Base-by-base conservation (phyloP, 768 basidiomycete species). In the Lentinula detonsa region DNA sequence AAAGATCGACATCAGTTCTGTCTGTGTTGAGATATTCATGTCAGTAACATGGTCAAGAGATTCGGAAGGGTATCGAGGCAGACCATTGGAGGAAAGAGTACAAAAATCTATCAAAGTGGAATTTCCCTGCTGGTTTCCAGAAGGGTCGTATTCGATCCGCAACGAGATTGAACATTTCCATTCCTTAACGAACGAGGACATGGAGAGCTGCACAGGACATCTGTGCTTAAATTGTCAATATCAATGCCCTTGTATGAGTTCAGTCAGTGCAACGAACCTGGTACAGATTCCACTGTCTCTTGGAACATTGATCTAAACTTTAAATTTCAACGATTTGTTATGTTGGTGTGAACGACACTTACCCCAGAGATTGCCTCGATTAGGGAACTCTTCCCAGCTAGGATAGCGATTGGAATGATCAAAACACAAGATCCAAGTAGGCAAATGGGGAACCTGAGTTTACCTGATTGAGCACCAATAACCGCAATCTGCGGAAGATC, bases 231-330 rank as follows among this genome's bases (percentile, higher is more conserved):
- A 8, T 39, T 39, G 28, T 28, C 34, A 16, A 56, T 55, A n/a
- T 23, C 28, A n/a, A n/a, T 8, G 9, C n/a, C 11, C 11, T 37
- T 33, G 1, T 18, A 39, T 6, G 34, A 18, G 15, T 28, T 3
- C 15, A 64, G 6, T 13, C 13, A n/a, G 16, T 34, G 23, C 46
- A 2, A 59, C n/a, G 4, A 61, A 81, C 85, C 82, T 73, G 0
- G 83, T 85, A 57, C 85, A 85, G 0, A 83, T 85, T 21, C 84
- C 84, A 46, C 81, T 81, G 45, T 85, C 85, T 35, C 85, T 73
- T 10, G 85, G 85, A 33, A 87, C 84, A 53, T 72, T 82, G 34
- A 86, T 82, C 85, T 86, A 43, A 7, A 31, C 15, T 8, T 39
- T 13, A 5, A 7, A n/a, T 13, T n/a, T 37, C 53, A 52, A 45